Evolutionary conservation across 768 basidiomycete species (phyloP).

Genomic region (Dacryopinax primogenitus): DNA sequence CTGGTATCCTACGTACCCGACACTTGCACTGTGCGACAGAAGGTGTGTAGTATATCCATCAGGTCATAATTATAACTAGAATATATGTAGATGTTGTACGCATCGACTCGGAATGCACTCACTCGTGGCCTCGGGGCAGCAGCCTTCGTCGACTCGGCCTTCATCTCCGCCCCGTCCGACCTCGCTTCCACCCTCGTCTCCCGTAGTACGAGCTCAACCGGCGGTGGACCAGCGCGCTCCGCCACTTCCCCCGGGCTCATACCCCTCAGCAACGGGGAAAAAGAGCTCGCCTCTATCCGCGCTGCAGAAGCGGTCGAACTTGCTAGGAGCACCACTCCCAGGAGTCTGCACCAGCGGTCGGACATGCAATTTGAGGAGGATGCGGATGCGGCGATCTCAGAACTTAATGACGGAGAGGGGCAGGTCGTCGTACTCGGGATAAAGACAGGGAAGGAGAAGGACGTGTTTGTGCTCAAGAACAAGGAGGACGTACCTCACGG

Average conservation of each 20-base stretch:
- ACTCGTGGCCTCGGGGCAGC: slow-evolving; percentile 62
- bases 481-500: slow-evolving; percentile 30
- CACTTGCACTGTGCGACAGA: slow-evolving; percentile 62
- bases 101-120: slow-evolving; percentile 58
- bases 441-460: slow-evolving; percentile 49
- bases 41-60: slow-evolving; percentile 35
- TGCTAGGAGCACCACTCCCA: slow-evolving; percentile 26
- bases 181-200: slow-evolving; percentile 34
- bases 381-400: slow-evolving; percentile 48
- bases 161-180: slow-evolving; percentile 61
- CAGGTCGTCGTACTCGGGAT: slow-evolving; percentile 55
- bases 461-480: slow-evolving; percentile 42
- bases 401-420: slow-evolving; percentile 37
- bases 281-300: slow-evolving; percentile 64
- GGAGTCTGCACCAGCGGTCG: slow-evolving; percentile 41
- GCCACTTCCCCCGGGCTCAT: not conserved
- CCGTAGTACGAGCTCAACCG: not conserved
- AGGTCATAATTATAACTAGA: not conserved
- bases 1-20: slow-evolving; percentile 74
- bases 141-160: slow-evolving; percentile 58
- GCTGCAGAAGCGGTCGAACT: slow-evolving; percentile 51
- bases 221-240: not conserved
- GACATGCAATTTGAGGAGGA: slow-evolving; percentile 49
- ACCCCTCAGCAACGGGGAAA: slow-evolving; percentile 70
- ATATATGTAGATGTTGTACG: slow-evolving; percentile 65